A percentile compares a stretch with the other conserved stretches of the same genome.
phyloP scores from a whole-genome alignment of 78 protist genomes.

The Planoprotostelium fungivorum region DNA sequence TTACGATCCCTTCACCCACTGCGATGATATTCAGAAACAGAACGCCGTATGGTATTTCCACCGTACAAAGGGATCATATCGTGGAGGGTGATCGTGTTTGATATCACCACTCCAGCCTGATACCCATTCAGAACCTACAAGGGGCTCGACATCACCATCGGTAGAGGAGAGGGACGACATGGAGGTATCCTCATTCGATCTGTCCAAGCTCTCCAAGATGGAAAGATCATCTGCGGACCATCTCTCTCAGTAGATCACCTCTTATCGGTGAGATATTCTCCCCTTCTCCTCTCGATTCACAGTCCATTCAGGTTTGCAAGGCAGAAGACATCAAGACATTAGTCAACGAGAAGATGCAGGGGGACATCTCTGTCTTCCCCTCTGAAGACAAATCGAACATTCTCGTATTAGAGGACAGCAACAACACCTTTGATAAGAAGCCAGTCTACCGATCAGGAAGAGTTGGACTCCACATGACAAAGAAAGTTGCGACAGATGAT shows the following conservation, averaged over 20 bases:
- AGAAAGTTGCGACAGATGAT: not conserved
- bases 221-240: not conserved
- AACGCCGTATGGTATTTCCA: not conserved
- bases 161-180: not conserved
- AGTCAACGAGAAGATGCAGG: not conserved
- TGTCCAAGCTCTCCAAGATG: not conserved
- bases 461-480: not conserved
- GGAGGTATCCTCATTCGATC: not conserved
- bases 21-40: not conserved
- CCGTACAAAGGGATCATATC: not conserved
- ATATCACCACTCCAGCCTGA: not conserved
- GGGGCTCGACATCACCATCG: not conserved
- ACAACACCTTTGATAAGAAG: not conserved
- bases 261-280: not conserved
- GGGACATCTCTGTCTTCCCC: not conserved
- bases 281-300: not conserved
- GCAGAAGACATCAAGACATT: not conserved
- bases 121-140: not conserved
- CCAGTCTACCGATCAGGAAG: not conserved
- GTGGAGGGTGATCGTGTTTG: not conserved
- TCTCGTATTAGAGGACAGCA: not conserved
- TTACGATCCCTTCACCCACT: not conserved
- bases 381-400: not conserved
- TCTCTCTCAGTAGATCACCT: not conserved
- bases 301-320: not conserved